These are phyloP conservation scores for Castanea mollissima DNA, from an alignment of 306 rosid species.

Conservation along the genomic window DNA sequence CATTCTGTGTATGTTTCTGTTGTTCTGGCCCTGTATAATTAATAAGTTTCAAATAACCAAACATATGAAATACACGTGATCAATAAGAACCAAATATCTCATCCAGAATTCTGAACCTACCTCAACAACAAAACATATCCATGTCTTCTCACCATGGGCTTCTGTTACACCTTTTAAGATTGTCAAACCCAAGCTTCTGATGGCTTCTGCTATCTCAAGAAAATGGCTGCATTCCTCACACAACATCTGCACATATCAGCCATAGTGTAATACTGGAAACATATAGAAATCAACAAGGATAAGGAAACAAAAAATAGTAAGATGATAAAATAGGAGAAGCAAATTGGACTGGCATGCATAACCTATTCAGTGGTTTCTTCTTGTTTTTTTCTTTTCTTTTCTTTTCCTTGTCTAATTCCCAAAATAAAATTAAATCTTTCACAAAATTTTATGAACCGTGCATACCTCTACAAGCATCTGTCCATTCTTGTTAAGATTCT, in stretches of 20 bases:
- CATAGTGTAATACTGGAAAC: constrained; percentile 14
- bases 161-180: constrained; percentile 80
- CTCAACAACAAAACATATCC: constrained; percentile 96
- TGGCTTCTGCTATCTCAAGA: constrained; percentile 94
- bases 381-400: neutral
- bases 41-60: neutral
- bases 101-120: constrained; percentile 32
- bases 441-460: neutral
- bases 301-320: neutral
- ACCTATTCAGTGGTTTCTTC: neutral
- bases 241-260: constrained; percentile 58
- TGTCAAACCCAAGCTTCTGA: constrained; percentile 75
- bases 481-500: constrained; percentile 81
- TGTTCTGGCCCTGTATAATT: constrained; percentile 67
- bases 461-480: constrained; percentile 97
- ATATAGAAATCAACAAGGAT: neutral
- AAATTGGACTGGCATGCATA: constrained; percentile 3
- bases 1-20: constrained; percentile 79
- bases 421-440: neutral
- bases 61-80: neutral
- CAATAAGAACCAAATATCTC: neutral
- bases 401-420: neutral
- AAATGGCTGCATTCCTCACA: constrained; percentile 96
- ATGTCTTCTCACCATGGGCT: constrained; percentile 74
- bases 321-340: neutral